Base-by-base conservation (phyloP, 108 stramenopile genomes). In the Parmales sp. region DNA sequence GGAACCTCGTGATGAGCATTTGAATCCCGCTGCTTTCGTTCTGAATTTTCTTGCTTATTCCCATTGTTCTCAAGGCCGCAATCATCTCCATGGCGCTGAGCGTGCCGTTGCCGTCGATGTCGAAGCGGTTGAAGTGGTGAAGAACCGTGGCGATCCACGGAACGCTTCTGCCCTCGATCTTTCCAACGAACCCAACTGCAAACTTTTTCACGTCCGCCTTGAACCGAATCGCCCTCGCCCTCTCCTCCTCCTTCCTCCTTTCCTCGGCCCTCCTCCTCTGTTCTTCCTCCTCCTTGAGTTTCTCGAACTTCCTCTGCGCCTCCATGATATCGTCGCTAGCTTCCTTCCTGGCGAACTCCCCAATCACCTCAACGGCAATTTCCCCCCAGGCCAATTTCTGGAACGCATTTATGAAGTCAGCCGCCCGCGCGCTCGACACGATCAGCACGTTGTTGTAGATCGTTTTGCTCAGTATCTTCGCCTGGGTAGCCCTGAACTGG, bases 241-340 rank as follows among this genome's bases (percentile, higher is more conserved):
- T 60, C 31, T 60, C 54, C 31, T 60, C 54, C 54, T 60, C 54
- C 31, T 60, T 60, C 54, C 54, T 60, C 3, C 54, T 11, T 34
- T 60, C 54, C 54, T 60, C 54, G n/a, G 29, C 29, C 54, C 13
- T 11, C 54, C 26, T 60, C 54, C 28, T 60, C 0, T 0, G 29
- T 34, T 34, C 36, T 34, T 60, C 54, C 54, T 60, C 54, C 31
- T 60, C 54, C 54, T 19, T 1, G 26, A 16, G 16, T 34, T 34
- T 60, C 54, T 60, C 31, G 29, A 34, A 34, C n/a, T 11, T 34
- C 31, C 31, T 34, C 16, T 34, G 29, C 3, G 54, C 54, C 28
- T 26, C 8, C 9, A 34, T 34, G 31, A 60, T 60, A 34, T 60
- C 54, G 3, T 60, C 54, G 11, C 3, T 31, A 11, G 54, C 54